Conservation (phyloP, 352 stramenopile genomes). For the Pythium folliculosum region DNA sequence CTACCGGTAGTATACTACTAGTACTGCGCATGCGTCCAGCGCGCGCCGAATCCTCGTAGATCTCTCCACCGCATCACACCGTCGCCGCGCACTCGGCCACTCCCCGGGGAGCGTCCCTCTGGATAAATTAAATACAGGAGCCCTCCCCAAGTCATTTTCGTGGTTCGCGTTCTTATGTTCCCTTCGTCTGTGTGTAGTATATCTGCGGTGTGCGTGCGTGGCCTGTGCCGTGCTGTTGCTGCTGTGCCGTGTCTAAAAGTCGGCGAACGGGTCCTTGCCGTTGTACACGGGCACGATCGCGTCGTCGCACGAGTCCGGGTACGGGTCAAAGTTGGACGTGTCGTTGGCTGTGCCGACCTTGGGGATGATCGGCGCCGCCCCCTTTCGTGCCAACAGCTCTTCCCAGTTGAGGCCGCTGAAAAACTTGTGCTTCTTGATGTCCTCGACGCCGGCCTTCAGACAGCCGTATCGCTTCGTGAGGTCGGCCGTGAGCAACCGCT, state of each 20-base stretch:
- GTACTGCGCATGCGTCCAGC: not conserved
- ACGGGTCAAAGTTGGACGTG: slow-evolving; percentile 97
- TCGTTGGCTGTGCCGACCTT: slow-evolving; percentile 90
- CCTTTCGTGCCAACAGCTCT: slow-evolving; percentile 86
- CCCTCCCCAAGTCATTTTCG: not conserved
- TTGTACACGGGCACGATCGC: slow-evolving; percentile 91
- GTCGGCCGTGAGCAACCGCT: slow-evolving; percentile 94
- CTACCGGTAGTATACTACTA: not conserved
- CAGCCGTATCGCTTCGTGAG: slow-evolving; percentile 97
- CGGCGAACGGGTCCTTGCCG: slow-evolving; percentile 91
- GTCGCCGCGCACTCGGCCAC: not conserved
- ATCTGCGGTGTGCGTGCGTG: not conserved
- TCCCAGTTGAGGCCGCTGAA: slow-evolving; percentile 93
- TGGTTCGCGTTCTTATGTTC: slow-evolving; percentile 4
- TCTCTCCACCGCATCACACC: not conserved
- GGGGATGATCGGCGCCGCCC: slow-evolving; percentile 93
- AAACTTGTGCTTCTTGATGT: slow-evolving; percentile 98
- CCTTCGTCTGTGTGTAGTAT: slow-evolving; percentile 6
- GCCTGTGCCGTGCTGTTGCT: not conserved
- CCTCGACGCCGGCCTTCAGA: slow-evolving; percentile 93
- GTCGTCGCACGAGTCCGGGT: slow-evolving; percentile 93
- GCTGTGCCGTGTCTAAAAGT: slow-evolving; percentile 74
- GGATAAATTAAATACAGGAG: slow-evolving; percentile 36
- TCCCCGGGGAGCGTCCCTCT: slow-evolving; percentile 12
- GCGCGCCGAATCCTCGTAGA: not conserved